Conservation (phyloP, 1,284 basidiomycete genomes). For the Sanghuangporus baumii region DNA sequence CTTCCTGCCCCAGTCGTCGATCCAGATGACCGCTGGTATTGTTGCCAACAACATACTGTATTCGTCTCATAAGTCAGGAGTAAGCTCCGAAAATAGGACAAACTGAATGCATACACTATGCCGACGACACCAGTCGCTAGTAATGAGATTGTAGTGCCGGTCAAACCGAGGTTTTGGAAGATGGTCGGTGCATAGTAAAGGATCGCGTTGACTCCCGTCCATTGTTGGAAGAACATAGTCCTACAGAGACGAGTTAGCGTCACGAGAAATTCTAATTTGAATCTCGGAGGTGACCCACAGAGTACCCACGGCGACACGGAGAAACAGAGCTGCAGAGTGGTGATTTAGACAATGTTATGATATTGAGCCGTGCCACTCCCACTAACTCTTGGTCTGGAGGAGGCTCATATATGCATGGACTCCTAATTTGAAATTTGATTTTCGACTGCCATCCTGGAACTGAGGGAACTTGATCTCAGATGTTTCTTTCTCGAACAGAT, state of each 20-base stretch:
- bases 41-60: slow-evolving; percentile 70
- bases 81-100: neutral
- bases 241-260: slow-evolving; percentile 25
- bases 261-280: neutral
- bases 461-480: slow-evolving; percentile 52
- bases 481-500: slow-evolving; percentile 66
- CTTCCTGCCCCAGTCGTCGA: slow-evolving; percentile 66
- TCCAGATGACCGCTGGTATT: slow-evolving; percentile 67
- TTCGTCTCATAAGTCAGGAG: neutral
- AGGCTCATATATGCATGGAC: slow-evolving; percentile 53
- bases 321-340: slow-evolving; percentile 41
- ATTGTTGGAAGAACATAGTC: slow-evolving; percentile 74
- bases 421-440: slow-evolving; percentile 58
- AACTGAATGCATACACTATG: slow-evolving; percentile 48
- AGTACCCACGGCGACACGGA: slow-evolving; percentile 53
- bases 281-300: slow-evolving; percentile 33
- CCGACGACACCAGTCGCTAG: slow-evolving; percentile 82
- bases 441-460: slow-evolving; percentile 55
- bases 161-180: slow-evolving; percentile 52
- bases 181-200: slow-evolving; percentile 68
- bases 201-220: slow-evolving; percentile 62
- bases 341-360: neutral
- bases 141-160: slow-evolving; percentile 54
- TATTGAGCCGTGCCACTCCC: neutral
- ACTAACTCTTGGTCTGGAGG: slow-evolving; percentile 43